A percentile compares a stretch with the other conserved stretches of the same genome.
These are phyloP conservation scores for Bruguiera gymnorhiza DNA, from an alignment of 345 rosid species.

Conservation along the genomic window DNA sequence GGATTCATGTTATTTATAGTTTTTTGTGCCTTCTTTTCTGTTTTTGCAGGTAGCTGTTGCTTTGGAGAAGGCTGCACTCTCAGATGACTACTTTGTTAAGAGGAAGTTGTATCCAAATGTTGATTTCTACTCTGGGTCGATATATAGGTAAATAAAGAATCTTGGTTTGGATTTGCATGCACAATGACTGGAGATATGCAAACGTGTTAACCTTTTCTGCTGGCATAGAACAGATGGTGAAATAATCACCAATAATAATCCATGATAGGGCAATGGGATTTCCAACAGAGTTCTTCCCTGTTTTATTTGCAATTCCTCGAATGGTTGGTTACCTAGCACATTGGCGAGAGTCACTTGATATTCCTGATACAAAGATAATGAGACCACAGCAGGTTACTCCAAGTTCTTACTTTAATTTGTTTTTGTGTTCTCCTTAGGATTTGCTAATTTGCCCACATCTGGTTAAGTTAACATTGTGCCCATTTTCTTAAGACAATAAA, in stretches of 20 bases:
- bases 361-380: slow-evolving; percentile 97
- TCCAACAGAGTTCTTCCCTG: slow-evolving; percentile 93
- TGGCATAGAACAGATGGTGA: slow-evolving; percentile 8
- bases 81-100: slow-evolving; percentile 86
- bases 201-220: background rate
- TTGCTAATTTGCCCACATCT: no score
- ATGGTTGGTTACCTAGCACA: slow-evolving; percentile 98
- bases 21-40: slow-evolving; percentile 10
- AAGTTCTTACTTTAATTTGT: no score
- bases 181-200: slow-evolving; percentile 1
- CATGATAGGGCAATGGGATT: slow-evolving; percentile 89
- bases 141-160: slow-evolving; percentile 57
- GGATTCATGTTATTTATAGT: background rate
- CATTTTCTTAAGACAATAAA: no score
- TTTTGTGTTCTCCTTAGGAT: no score
- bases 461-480: no score
- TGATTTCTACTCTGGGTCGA: slow-evolving; percentile 96
- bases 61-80: slow-evolving; percentile 92
- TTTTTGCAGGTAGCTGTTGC: slow-evolving; percentile 80
- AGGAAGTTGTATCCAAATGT: slow-evolving; percentile 96
- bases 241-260: background rate
- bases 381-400: slow-evolving; percentile 85
- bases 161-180: background rate
- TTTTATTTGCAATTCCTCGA: slow-evolving; percentile 87
- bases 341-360: slow-evolving; percentile 94